A percentile compares a stretch with the other conserved stretches of the same genome.
phyloP scores from a whole-genome alignment of 1,284 basidiomycete genomes.

The Sporisorium scitamineum region DNA sequence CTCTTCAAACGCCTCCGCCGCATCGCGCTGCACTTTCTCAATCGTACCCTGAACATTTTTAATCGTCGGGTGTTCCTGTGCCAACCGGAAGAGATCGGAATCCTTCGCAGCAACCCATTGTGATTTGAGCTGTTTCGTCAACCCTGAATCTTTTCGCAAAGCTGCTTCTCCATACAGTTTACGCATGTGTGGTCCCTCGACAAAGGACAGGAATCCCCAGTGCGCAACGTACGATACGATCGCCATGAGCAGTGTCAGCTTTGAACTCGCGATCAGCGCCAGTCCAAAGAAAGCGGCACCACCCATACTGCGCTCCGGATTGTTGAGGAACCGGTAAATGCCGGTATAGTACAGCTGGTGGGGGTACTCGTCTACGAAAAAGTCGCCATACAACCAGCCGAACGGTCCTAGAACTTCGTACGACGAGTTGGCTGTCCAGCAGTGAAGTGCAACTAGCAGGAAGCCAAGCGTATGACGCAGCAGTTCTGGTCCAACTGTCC shows the following conservation, averaged over 20 bases:
- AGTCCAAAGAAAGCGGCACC: conserved; percentile 95
- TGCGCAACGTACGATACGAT: conserved; percentile 79
- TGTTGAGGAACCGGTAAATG: conserved; percentile 92
- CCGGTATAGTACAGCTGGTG: conserved; percentile 92
- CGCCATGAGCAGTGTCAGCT: conserved; percentile 85
- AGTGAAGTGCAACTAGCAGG: conserved; percentile 84
- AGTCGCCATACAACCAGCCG: conserved; percentile 74
- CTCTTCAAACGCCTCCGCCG: conserved; percentile 88
- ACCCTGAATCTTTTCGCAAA: conserved; percentile 91
- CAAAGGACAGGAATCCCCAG: conserved; percentile 69
- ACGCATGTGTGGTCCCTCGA: conserved; percentile 87
- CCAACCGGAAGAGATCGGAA: conserved; percentile 66
- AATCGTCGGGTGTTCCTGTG: conserved; percentile 72
- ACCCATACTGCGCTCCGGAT: conserved; percentile 89
- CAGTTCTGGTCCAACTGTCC: conserved; percentile 89
- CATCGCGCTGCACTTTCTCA: conserved; percentile 93
- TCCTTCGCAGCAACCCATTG: conserved; percentile 80
- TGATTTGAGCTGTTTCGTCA: conserved; percentile 94
- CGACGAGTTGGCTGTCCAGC: conserved; percentile 90
- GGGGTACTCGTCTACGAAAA: conserved; percentile 92
- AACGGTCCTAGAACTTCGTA: conserved; percentile 86
- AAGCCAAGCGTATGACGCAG: conserved; percentile 76
- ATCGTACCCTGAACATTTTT: conserved; percentile 91
- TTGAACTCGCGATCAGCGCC: conserved; percentile 88
- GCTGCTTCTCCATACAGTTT: conserved; percentile 88